Evolutionary conservation across 2,329 filamentous ascomycete species (phyloP), one percentile per base, ranked within the genome.

Genomic region (Corynespora cassiicola): DNA sequence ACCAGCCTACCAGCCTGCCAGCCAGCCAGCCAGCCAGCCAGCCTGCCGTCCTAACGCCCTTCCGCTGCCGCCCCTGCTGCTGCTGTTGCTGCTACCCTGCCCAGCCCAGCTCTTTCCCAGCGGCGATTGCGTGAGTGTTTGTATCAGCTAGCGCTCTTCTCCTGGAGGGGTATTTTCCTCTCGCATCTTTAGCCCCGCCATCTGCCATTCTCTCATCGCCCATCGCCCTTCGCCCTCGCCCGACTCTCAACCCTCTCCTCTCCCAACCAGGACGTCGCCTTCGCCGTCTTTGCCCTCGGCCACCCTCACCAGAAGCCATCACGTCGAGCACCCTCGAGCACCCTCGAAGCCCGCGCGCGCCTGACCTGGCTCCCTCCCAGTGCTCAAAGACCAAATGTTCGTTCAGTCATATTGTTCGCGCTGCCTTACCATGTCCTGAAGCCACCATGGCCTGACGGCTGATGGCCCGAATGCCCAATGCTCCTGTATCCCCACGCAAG

Each of bases 321-420:
- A 32, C 28, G 35, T 28, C 30, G 36, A 26, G 47, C 39, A 34
- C 42, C 38, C 42, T 50, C 49, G 37, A 45, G 45, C 38, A 28
- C 31, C 43, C 22, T 36, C 42, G 33, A 54, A 45, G 36, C 36
- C 51, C 45, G 39, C 47, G 45, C 54, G 52, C 58, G 55, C 58
- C 47, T 26, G 44, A 43, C 48, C 52, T 42, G 10, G 52, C 45
- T 19, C 50, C 49, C 52, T 50, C 54, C 45, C 52, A 52, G 54
- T 60, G 49, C 47, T 43, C 44, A 44, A 59, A 63, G 54, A 59
- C 56, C 55, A 66, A 66, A 68, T 66, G 64, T 68, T 66, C 63
- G 64, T 68, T 63, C 56, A 53, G 58, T 58, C 64, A 63, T 56
- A 46, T 59, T 67, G 61, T 57, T 63, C 55, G 53, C 47, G 51